These are phyloP conservation scores for Sporothrix pallida DNA, from an alignment of 2,329 filamentous ascomycete genomes.

Conservation along the genomic window DNA sequence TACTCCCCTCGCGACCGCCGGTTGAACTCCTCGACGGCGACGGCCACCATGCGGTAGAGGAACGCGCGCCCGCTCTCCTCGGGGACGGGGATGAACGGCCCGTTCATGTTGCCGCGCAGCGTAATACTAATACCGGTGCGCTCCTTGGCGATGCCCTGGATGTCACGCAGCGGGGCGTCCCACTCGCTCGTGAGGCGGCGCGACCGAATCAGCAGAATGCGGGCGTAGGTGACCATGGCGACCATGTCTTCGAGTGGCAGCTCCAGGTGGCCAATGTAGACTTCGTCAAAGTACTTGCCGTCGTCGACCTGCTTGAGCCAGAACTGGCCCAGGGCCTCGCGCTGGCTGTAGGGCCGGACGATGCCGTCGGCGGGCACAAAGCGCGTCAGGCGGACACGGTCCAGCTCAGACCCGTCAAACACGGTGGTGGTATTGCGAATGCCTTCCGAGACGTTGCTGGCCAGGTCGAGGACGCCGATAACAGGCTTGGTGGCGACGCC, in stretches of 20 bases:
- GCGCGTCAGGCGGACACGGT: constrained; percentile 89
- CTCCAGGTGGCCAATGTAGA: constrained; percentile 96
- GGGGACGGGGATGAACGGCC: constrained; percentile 92
- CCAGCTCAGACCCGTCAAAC: constrained; percentile 92
- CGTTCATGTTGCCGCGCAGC: constrained; percentile 87
- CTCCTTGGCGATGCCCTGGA: constrained; percentile 97
- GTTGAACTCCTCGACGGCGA: constrained; percentile 72
- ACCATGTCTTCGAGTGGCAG: constrained; percentile 86
- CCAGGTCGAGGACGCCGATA: constrained; percentile 94
- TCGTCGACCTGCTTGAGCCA: constrained; percentile 99
- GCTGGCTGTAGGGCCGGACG: constrained; percentile 90
- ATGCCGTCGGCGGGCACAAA: constrained; percentile 93
- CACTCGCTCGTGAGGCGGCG: constrained; percentile 88
- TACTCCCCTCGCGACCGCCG: constrained; percentile 51
- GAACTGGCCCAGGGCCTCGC: constrained; percentile 94
- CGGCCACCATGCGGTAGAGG: constrained; percentile 68
- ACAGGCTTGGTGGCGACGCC: constrained; percentile 97
- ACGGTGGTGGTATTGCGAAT: constrained; percentile 99
- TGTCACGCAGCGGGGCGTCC: constrained; percentile 94
- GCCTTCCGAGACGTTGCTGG: constrained; percentile 94
- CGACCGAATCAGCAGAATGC: constrained; percentile 88
- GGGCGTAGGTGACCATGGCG: constrained; percentile 83
- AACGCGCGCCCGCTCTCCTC: constrained; percentile 76
- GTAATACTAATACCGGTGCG: constrained; percentile 89
- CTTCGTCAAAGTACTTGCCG: constrained; percentile 95